Evolutionary conservation across 371 early-diverging fungal species (phyloP), one percentile per base, ranked within the genome.

Genomic region (Mucor piriformis): DNA sequence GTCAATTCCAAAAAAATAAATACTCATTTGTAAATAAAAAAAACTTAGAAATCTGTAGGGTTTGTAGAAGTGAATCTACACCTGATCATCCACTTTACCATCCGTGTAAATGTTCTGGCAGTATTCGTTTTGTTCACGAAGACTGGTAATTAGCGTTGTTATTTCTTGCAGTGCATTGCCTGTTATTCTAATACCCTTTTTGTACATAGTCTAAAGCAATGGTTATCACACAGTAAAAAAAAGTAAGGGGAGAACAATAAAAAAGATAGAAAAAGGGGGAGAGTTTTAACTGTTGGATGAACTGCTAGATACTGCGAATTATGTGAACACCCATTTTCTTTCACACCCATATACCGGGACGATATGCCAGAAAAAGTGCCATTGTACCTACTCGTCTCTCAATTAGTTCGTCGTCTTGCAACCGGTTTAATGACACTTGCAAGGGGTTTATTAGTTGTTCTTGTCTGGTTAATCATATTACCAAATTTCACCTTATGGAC

Each of bases 161-260:
- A 10, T n/a, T 32, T 18, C 38, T 35, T 6, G 38, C 0, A 0
- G 21, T 25, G 6, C 10, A 43, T 4, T 8, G 6, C 6, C 6
- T 21, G 21, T 43, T 20, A 21, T 8, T 20, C 21, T 43, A 20
- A 43, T 6, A 4, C 13, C 15, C 13, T 33, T 34, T 37, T 15
- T 40, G 40, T 44, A 55, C 44, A 12, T 59, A 88, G 89, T 65
- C 66, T 95, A 42, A 86, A 86, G 44, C 87, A 93, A 78, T 95
- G 94, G 94, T 74, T 94, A 8, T 77, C 85, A 21, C 93, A 92
- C 64, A 88, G 51, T 64, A 81, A 84, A 72, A 94, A 94, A 71
- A 82, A 79, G 84, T 81, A 77, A 55, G 70, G 33, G n/a, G 34
- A 18, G 42, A 16, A 6, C 16, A 18, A 42, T 6, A 20, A 42